phyloP scores from a whole-genome alignment of 2,329 filamentous ascomycete species.

The Trichoderma aggressivum region DNA sequence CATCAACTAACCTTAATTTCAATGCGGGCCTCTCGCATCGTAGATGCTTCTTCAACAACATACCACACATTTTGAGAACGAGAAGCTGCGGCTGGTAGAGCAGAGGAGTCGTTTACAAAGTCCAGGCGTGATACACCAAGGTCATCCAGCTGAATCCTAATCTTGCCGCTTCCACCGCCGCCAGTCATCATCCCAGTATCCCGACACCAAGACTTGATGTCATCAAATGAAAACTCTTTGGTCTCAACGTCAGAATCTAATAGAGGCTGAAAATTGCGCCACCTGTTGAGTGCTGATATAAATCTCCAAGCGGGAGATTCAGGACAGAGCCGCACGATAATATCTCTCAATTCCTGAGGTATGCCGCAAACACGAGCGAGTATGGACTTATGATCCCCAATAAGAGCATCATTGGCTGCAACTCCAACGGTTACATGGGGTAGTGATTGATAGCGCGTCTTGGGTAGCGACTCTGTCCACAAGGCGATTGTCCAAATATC shows the following conservation, averaged over 20 bases:
- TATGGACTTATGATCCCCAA: neutral
- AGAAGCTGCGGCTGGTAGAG: neutral
- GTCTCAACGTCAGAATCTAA: neutral
- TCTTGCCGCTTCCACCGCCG: neutral
- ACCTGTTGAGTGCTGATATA: neutral
- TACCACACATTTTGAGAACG: neutral
- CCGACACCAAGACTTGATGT: neutral
- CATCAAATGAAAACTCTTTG: neutral
- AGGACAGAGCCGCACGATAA: neutral
- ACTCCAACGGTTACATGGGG: neutral
- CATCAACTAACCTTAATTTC: neutral
- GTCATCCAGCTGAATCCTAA: neutral
- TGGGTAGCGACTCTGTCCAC: neutral
- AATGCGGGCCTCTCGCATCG: neutral
- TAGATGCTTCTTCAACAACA: neutral
- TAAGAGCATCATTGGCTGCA: neutral
- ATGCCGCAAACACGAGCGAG: neutral
- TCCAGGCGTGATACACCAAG: neutral
- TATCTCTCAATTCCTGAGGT: neutral
- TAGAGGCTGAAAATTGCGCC: neutral
- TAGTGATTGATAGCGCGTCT: neutral
- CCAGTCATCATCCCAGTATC: neutral
- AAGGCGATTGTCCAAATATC: neutral
- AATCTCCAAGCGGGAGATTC: neutral
- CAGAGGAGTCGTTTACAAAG: neutral